Evolutionary conservation across 129 eudicot species (phyloP), one percentile per base, ranked within the genome.

Genomic region (Pittosporum tobira): DNA sequence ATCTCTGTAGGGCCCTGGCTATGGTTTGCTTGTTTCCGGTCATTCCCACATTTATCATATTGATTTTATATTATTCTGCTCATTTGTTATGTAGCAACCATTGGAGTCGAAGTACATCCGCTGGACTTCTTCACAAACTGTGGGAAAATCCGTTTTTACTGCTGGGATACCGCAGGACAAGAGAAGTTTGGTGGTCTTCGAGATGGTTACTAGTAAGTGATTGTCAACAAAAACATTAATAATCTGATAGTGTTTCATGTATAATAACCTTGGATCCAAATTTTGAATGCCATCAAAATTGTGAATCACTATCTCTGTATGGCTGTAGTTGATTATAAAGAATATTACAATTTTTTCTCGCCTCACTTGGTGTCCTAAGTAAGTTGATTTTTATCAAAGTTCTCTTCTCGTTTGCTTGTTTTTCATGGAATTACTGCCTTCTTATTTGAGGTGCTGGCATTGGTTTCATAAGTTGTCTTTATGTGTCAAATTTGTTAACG

Each of bases 131-230:
- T 38, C 71, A 82, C 88, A 1, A 82, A 71, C 58, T 78, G 84
- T 59, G 79, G 84, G 22, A 60, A 74, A 66, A 71, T 82, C 12
- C 66, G 84, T 4, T 82, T 77, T 51, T 67, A 78, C 51, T 77
- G 84, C 34, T 82, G 84, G 84, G 84, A 77, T 70, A 77, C 84
- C 6, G 81, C 84, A 19, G 84, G 88, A 5, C 81, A 81, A 59
- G 84, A 77, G 78, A 81, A 71, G 59, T 82, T 81, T 50, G 81
- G 79, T n/a, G 79, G 82, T 24, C 76, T 80, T 23, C 69, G 82
- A 49, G 79, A 80, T 68, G 77, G 77, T 38, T 80, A 76, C 45
- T 80, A 72, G 79, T 75, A 72, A 57, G 81, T 37, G 14, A 21
- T 66, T 50, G 13, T 36, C 57, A 51, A 23, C 37, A 51, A 13